phyloP scores from a whole-genome alignment of 2,329 filamentous ascomycete species.

The Alternaria sp. region DNA sequence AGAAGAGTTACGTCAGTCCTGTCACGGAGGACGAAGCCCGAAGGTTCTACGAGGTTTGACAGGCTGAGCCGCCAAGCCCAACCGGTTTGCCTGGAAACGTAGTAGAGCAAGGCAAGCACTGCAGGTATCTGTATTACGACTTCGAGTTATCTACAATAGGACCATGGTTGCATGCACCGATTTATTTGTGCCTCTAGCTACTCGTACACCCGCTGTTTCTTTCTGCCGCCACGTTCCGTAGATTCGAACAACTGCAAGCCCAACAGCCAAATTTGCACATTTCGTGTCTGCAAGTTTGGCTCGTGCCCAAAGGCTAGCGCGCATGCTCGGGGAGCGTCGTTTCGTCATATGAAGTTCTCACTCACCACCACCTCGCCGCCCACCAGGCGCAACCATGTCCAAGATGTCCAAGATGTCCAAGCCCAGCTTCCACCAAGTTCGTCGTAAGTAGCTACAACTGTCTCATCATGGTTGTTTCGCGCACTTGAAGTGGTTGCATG shows the following conservation, averaged over 20 bases:
- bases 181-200: background rate
- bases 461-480: background rate
- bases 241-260: background rate
- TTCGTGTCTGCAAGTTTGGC: background rate
- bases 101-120: background rate
- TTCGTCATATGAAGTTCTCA: background rate
- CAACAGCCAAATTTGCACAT: background rate
- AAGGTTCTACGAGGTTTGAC: conserved; percentile 42
- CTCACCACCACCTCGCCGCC: background rate
- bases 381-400: background rate
- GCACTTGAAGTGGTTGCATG: background rate
- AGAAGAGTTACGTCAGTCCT: conserved; percentile 69
- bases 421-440: background rate
- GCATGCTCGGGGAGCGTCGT: background rate
- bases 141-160: background rate
- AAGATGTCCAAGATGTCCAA: conserved; percentile 2
- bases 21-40: conserved; percentile 76
- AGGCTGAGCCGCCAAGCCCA: background rate
- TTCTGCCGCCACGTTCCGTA: background rate
- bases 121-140: background rate
- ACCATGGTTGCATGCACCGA: background rate
- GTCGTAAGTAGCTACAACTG: background rate
- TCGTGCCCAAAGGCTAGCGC: background rate
- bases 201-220: background rate
- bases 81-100: background rate